These are phyloP conservation scores for Luffa aegyptiaca DNA, from an alignment of 306 rosid species.

Conservation along the genomic window DNA sequence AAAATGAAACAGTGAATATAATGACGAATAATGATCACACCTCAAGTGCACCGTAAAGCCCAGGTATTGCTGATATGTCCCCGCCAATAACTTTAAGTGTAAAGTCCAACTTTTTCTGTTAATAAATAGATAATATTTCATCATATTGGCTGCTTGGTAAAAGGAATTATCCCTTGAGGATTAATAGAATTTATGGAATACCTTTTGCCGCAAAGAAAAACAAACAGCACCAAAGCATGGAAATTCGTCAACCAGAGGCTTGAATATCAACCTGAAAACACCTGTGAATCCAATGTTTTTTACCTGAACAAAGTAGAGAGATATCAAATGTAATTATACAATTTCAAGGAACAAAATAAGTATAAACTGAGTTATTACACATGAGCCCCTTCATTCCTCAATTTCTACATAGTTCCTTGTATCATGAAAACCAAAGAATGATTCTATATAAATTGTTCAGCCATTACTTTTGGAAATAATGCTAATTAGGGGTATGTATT, in stretches of 20 bases:
- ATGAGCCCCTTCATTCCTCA: background rate
- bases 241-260: constrained; percentile 80
- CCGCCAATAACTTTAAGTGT: constrained; percentile 84
- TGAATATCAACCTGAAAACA: constrained; percentile 85
- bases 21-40: constrained; percentile 33
- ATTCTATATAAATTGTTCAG: background rate
- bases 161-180: background rate
- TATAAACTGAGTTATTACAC: background rate
- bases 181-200: background rate
- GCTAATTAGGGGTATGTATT: background rate
- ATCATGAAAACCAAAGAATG: background rate
- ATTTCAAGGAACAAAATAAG: background rate
- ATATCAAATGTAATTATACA: background rate
- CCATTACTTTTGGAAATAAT: background rate
- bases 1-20: background rate
- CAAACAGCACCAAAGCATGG: constrained; percentile 97
- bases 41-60: constrained; percentile 66
- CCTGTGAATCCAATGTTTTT: constrained; percentile 94
- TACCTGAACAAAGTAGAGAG: constrained; percentile 40
- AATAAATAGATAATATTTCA: constrained; percentile 4
- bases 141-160: background rate
- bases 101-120: constrained; percentile 89
- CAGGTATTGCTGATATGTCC: constrained; percentile 84
- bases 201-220: constrained; percentile 91
- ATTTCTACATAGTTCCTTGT: background rate